Conservation (phyloP, 2,329 filamentous ascomycete species). For the Colletotrichum lindemuthianum region DNA sequence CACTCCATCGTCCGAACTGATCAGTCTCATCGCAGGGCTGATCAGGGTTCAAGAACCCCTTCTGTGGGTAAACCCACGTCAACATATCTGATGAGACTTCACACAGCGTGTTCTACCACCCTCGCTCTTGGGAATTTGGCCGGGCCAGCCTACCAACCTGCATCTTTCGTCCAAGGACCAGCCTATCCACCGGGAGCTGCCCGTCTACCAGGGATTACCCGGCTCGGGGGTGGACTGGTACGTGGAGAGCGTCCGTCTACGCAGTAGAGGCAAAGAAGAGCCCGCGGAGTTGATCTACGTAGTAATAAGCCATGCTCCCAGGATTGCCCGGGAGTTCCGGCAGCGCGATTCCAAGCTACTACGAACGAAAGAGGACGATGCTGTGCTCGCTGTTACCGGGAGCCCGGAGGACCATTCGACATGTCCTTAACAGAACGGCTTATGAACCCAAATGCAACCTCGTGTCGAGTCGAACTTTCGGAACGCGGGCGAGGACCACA, state of each 20-base stretch:
- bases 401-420: neutral
- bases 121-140: no score
- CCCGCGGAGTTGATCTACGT: neutral
- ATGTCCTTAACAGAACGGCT: neutral
- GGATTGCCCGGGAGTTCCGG: constrained; percentile 7
- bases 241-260: neutral
- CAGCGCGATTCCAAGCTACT: neutral
- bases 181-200: neutral
- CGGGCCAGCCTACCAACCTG: no score
- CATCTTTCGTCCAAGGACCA: neutral
- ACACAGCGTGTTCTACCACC: no score
- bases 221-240: neutral
- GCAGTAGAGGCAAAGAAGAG: neutral
- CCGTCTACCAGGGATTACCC: neutral
- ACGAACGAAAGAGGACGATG: neutral
- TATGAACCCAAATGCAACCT: constrained; percentile 3
- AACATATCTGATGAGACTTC: no score
- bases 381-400: constrained; percentile 1
- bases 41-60: neutral
- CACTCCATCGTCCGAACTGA: constrained; percentile 13
- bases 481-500: neutral
- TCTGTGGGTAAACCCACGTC: no score
- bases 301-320: constrained; percentile 4
- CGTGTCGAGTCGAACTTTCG: neutral
- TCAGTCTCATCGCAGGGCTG: neutral